Percentiles rank a stretch among this genome's conserved stretches.
Conservation (phyloP, 805 yeast genomes). For the Deakozyma indianensis region DNA sequence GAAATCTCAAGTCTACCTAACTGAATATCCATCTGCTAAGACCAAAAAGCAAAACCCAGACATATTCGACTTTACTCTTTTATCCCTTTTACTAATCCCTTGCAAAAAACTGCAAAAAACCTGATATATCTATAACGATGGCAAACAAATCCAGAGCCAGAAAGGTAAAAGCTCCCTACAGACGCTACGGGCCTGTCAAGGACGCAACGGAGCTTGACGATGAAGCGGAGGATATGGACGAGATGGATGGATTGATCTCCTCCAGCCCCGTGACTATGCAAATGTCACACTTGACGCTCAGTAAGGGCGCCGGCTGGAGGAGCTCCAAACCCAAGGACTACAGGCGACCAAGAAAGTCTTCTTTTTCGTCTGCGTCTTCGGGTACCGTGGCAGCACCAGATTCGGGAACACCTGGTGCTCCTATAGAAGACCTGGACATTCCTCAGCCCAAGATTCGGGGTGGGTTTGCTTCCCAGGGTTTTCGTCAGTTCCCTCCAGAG, state of each 20-base stretch:
- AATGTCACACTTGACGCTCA: conserved; percentile 14
- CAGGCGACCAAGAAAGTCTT: conserved; percentile 5
- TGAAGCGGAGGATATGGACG: conserved; percentile 17
- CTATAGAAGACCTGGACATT: conserved; percentile 2
- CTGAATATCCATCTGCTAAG: too few relatives aligned
- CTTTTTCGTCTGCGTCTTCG: background rate
- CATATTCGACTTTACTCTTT: too few relatives aligned
- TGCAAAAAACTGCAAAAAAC: too few relatives aligned
- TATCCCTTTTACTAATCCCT: too few relatives aligned
- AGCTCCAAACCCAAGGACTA: conserved; percentile 4
- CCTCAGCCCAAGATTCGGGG: conserved; percentile 5
- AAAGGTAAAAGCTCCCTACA: conserved; percentile 67
- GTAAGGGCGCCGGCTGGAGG: conserved; percentile 7
- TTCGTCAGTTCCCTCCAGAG: conserved; percentile 33
- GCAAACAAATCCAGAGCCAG: conserved; percentile 83
- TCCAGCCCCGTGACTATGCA: conserved; percentile 14
- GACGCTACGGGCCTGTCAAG: conserved; percentile 51
- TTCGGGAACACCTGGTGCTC: conserved; percentile 7
- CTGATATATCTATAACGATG: conserved; percentile 29
- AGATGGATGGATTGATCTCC: conserved; percentile 3
- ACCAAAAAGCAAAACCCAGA: too few relatives aligned
- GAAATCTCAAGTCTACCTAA: too few relatives aligned
- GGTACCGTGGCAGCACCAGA: background rate
- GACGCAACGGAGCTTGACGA: conserved; percentile 23
- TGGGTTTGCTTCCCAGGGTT: conserved; percentile 1